Percentiles rank a stretch among this genome's conserved stretches.
These are phyloP conservation scores for Pichia terricola DNA, from an alignment of 1,139 yeast genomes.

Conservation along the genomic window DNA sequence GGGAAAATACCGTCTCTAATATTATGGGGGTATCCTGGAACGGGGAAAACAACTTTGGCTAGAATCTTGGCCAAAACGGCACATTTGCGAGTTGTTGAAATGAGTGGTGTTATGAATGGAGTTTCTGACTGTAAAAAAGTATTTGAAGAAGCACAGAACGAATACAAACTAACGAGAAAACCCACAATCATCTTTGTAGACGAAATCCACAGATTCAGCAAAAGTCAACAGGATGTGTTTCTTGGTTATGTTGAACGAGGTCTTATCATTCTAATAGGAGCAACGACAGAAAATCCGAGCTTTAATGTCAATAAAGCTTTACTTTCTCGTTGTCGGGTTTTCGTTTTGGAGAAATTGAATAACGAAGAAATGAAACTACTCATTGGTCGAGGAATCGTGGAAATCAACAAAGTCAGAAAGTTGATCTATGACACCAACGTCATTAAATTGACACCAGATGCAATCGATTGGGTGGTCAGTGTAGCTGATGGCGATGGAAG, in stretches of 20 bases:
- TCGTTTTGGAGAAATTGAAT: conserved; percentile 60
- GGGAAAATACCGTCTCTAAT: conserved; percentile 74
- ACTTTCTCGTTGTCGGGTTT: conserved; percentile 79
- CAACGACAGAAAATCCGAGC: conserved; percentile 96
- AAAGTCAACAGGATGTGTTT: conserved; percentile 81
- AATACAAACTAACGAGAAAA: conserved; percentile 52
- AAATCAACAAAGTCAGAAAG: conserved; percentile 51
- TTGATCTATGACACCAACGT: conserved; percentile 27
- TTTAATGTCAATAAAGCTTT: conserved; percentile 83
- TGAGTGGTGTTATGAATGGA: conserved; percentile 78
- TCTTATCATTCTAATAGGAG: conserved; percentile 66
- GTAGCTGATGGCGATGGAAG: conserved; percentile 89
- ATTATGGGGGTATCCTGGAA: conserved; percentile 95
- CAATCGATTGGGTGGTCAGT: conserved; percentile 61
- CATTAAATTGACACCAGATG: conserved; percentile 44
- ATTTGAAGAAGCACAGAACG: conserved; percentile 67
- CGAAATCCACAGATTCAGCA: conserved; percentile 87
- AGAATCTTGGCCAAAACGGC: conserved; percentile 49
- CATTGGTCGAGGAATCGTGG: conserved; percentile 51
- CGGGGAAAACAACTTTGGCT: conserved; percentile 80
- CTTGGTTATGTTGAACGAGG: conserved; percentile 68
- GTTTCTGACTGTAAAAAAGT: conserved; percentile 61
- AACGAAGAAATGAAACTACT: conserved; percentile 48
- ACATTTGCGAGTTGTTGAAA: conserved; percentile 59
- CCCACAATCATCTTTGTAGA: conserved; percentile 78